Conservation (phyloP, 805 yeast genomes). For the Starmera pachycereana region DNA sequence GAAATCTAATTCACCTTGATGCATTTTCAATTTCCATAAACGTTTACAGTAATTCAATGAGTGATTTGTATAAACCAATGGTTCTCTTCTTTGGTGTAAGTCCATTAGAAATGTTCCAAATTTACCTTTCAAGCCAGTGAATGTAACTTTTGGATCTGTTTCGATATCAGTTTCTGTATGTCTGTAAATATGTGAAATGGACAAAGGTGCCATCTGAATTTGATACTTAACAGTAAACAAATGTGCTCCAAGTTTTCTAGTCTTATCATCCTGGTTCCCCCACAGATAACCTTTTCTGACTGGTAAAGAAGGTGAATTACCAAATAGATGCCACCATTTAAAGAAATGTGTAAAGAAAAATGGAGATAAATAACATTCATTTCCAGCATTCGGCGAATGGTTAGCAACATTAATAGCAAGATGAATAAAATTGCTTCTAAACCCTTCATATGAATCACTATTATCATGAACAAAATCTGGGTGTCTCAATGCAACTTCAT, state of each 20-base stretch:
- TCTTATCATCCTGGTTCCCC: conserved; percentile 33
- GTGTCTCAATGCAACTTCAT: conserved; percentile 47
- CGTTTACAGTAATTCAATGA: conserved; percentile 34
- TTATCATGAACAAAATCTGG: conserved; percentile 37
- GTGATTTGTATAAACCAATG: conserved; percentile 30
- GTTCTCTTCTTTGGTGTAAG: conserved; percentile 44
- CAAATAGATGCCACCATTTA: conserved; percentile 75
- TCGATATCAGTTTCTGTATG: conserved; percentile 35
- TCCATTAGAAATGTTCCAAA: conserved; percentile 45
- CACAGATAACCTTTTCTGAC: conserved; percentile 64
- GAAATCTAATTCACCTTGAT: conserved; percentile 61
- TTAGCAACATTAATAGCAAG: conserved; percentile 31
- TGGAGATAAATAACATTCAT: conserved; percentile 50
- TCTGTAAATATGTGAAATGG: conserved; percentile 60
- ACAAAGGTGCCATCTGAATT: conserved; percentile 55
- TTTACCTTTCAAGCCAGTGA: conserved; percentile 58
- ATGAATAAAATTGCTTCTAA: conserved; percentile 55
- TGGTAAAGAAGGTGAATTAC: conserved; percentile 70
- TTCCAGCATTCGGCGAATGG: conserved; percentile 41
- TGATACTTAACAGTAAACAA: conserved; percentile 67
- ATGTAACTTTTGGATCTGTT: conserved; percentile 27
- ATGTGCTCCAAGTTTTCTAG: conserved; percentile 55
- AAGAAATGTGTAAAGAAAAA: conserved; percentile 56
- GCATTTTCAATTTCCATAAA: conserved; percentile 45
- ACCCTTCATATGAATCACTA: conserved; percentile 55